These are phyloP conservation scores for Pseudopithomyces maydicus DNA, from an alignment of 2,329 filamentous ascomycete species.

Conservation along the genomic window DNA sequence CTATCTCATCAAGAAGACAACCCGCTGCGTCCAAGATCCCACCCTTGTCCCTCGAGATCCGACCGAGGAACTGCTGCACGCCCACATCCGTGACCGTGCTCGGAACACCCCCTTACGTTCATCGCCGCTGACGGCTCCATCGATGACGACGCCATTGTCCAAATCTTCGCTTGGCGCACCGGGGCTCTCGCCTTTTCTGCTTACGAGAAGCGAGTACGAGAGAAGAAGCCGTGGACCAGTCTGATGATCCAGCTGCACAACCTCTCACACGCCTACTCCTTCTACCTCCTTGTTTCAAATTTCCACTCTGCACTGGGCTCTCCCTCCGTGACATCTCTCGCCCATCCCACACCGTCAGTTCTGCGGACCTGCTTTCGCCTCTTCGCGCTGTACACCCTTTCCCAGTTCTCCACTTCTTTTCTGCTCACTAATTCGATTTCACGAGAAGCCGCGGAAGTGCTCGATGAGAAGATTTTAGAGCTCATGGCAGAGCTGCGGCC, in stretches of 20 bases:
- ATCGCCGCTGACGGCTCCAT: slow-evolving; percentile 30
- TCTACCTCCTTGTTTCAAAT: slow-evolving; percentile 54
- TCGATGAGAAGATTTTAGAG: slow-evolving; percentile 50
- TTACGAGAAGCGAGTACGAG: slow-evolving; percentile 51
- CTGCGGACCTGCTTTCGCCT: slow-evolving; percentile 54
- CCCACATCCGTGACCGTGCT: slow-evolving; percentile 43
- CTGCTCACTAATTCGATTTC: slow-evolving; percentile 50
- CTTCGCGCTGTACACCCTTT: slow-evolving; percentile 55
- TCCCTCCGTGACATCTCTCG: slow-evolving; percentile 25
- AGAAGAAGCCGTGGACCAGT: slow-evolving; percentile 55
- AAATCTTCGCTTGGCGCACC: slow-evolving; percentile 53
- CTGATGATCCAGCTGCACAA: slow-evolving; percentile 51
- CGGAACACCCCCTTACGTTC: slow-evolving; percentile 32
- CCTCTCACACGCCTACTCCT: slow-evolving; percentile 53
- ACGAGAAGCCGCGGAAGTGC: slow-evolving; percentile 46
- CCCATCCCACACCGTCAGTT: slow-evolving; percentile 32
- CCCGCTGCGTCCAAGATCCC: slow-evolving; percentile 44
- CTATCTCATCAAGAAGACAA: slow-evolving; percentile 60
- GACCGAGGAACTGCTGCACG: slow-evolving; percentile 49
- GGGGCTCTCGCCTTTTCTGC: slow-evolving; percentile 50
- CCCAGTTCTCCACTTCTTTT: slow-evolving; percentile 53
- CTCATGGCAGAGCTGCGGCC: slow-evolving; percentile 56
- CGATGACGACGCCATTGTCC: slow-evolving; percentile 48
- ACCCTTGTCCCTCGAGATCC: slow-evolving; percentile 40
- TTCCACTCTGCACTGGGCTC: slow-evolving; percentile 49